phyloP scores from a whole-genome alignment of 2,329 filamentous ascomycete genomes.

The Cordyceps sp. region DNA sequence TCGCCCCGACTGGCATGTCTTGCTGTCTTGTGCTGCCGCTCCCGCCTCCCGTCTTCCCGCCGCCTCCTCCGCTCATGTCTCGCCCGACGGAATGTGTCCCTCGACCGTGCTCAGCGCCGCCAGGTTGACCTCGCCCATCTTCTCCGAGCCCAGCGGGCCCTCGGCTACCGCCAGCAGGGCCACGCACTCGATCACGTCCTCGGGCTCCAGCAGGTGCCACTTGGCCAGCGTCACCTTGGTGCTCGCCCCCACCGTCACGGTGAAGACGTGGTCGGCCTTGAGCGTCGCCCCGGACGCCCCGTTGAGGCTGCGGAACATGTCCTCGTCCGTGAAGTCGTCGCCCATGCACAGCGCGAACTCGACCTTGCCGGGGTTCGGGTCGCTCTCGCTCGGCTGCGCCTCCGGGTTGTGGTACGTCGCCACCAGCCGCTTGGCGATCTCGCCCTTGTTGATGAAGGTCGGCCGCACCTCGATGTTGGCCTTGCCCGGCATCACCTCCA shows the following conservation, averaged over 20 bases:
- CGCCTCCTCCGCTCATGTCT: slow-evolving; percentile 2
- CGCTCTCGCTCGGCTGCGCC: slow-evolving; percentile 26
- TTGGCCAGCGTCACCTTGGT: slow-evolving; percentile 82
- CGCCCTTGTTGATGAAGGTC: slow-evolving; percentile 94
- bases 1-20: no score
- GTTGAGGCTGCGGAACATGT: slow-evolving; percentile 78
- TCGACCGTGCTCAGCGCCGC: slow-evolving; percentile 36
- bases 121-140: slow-evolving; percentile 35
- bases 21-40: no score
- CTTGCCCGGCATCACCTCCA: slow-evolving; percentile 94
- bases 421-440: slow-evolving; percentile 76
- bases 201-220: slow-evolving; percentile 79
- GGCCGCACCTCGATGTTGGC: slow-evolving; percentile 95
- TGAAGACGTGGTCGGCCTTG: slow-evolving; percentile 55
- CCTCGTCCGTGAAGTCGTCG: slow-evolving; percentile 95
- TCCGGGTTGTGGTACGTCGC: slow-evolving; percentile 45
- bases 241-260: slow-evolving; percentile 80
- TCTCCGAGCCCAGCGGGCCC: slow-evolving; percentile 18
- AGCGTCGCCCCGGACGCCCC: slow-evolving; percentile 35
- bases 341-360: slow-evolving; percentile 85
- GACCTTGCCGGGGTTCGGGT: slow-evolving; percentile 32
- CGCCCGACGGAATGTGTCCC: slow-evolving; percentile 26
- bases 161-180: slow-evolving; percentile 35
- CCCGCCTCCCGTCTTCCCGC: no score
- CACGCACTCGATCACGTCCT: slow-evolving; percentile 64